A percentile compares a stretch with the other conserved stretches of the same genome.
phyloP scores from a whole-genome alignment of 148 eudicot genomes.

The Gaultheria prostrata region DNA sequence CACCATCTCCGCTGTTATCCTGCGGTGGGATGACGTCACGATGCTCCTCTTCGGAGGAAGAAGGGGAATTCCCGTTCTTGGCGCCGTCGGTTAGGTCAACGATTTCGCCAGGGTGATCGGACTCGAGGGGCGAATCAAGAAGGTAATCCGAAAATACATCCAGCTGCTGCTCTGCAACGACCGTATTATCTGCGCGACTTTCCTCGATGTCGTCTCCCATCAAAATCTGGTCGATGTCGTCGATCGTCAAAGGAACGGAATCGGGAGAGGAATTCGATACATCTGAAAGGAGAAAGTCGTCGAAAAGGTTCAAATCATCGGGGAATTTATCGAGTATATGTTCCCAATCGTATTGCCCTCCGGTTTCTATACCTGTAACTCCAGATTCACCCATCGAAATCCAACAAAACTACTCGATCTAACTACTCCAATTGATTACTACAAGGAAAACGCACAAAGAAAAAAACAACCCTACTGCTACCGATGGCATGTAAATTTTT shows the following conservation, averaged over 20 bases:
- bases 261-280: not conserved
- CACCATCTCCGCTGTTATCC: constrained; percentile 25
- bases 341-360: constrained; percentile 33
- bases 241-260: constrained; percentile 30
- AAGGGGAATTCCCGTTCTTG: constrained; percentile 16
- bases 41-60: constrained; percentile 18
- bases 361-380: not conserved
- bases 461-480: not conserved
- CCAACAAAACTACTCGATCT: too few species aligned
- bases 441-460: not conserved
- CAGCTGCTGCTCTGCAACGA: not conserved
- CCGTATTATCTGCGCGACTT: not conserved
- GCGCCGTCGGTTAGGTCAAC: constrained; percentile 12
- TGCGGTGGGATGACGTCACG: constrained; percentile 16
- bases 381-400: constrained; percentile 3
- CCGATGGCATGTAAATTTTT: not conserved
- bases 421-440: not conserved
- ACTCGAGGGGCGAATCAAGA: constrained; percentile 30
- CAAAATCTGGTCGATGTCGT: constrained; percentile 46
- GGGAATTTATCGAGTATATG: constrained; percentile 21
- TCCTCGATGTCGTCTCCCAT: constrained; percentile 40
- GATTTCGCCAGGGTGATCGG: constrained; percentile 21
- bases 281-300: not conserved
- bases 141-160: constrained; percentile 25
- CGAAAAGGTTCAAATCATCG: constrained; percentile 14